Evolutionary conservation across 805 yeast genomes (phyloP), one percentile per base, ranked within the genome.

Genomic region (Nakazawaea pomicola): DNA sequence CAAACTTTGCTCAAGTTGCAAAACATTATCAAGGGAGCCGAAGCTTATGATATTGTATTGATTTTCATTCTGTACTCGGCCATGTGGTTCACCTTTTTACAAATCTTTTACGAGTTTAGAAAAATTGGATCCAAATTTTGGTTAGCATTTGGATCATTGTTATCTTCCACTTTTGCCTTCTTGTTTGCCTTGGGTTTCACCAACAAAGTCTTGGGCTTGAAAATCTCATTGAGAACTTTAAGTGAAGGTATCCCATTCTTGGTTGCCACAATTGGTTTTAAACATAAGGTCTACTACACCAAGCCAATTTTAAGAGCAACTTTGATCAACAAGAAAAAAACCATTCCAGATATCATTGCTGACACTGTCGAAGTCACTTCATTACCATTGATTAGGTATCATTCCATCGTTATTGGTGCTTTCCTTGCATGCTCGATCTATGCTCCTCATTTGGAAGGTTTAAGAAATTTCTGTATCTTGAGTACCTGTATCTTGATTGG

Each of bases 161-260:
- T 83, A 21, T 79, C 91, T 10, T 84, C 95, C 3, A 75, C 82
- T 18, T 83, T 85, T 63, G 95, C 95, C 2, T 83, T 93, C 53
- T 65, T 88, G 43, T 76, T 85, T 49, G 96, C 96, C 2, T 68
- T 84, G 35, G 78, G 76, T 46, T 65, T 82, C 37, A 70, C 85
- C 7, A 73, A 77, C 25, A 70, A 72, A 43, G 54, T 76, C 23
- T 63, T 84, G 36, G 74, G 76, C 27, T 64, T 76, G 34, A 74
- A 73, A 38, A 80, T 91, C 24, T 79, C 95, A 7, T 67, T 87
- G 41, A 66, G 85, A 41, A 78, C 86, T 41, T 68, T 91, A 49
- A 76, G 89, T 43, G 97, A 91, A 64, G 97, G 97, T 25, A 64
- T 91, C 34, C 99, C 99, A 17, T 91, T 91, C 61, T 73, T 91